A percentile compares a stretch with the other conserved stretches of the same genome.
phyloP scores from a whole-genome alignment of 495 filamentous ascomycete species.

The Cladorrhinum samala region DNA sequence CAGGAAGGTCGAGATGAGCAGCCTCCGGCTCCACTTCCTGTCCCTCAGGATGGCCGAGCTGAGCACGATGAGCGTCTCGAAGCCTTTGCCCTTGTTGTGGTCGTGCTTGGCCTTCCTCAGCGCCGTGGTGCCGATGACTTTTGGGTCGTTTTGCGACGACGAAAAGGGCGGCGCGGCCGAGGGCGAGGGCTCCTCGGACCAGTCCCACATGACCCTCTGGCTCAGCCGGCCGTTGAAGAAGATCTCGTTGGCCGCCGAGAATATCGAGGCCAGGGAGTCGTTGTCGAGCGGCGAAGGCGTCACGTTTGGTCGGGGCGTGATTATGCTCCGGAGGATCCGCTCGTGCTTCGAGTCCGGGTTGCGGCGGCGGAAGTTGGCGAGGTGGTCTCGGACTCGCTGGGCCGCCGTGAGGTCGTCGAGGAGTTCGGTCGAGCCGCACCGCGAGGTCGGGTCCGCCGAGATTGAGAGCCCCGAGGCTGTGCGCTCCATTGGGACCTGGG shows the following conservation, averaged over 20 bases:
- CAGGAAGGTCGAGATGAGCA: constrained; percentile 52
- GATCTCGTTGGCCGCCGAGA: constrained; percentile 46
- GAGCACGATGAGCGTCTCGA: constrained; percentile 51
- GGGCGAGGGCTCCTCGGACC: constrained; percentile 28
- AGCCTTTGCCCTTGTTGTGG: constrained; percentile 30
- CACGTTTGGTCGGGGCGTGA: constrained; percentile 36
- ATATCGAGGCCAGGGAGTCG: constrained; percentile 42
- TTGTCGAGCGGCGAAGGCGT: constrained; percentile 39
- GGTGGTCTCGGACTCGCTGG: constrained; percentile 34
- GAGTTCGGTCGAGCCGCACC: constrained; percentile 21
- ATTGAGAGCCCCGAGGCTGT: constrained; percentile 32
- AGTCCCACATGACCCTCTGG: constrained; percentile 48
- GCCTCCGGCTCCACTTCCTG: constrained; percentile 40
- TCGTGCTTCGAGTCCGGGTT: constrained; percentile 43
- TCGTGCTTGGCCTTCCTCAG: constrained; percentile 29
- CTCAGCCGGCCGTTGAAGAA: constrained; percentile 48
- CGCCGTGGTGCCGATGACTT: constrained; percentile 50
- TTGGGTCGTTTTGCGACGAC: constrained; percentile 28
- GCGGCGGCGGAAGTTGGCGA: constrained; percentile 34
- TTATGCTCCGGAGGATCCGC: constrained; percentile 43
- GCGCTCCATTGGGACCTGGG: constrained; percentile 21
- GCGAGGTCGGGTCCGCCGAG: constrained; percentile 22
- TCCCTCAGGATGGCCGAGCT: constrained; percentile 44
- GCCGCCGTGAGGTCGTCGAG: constrained; percentile 36
- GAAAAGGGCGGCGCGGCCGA: constrained; percentile 12